Conservation (phyloP, 2,329 filamentous ascomycete species). For the Microdochium paspali region DNA sequence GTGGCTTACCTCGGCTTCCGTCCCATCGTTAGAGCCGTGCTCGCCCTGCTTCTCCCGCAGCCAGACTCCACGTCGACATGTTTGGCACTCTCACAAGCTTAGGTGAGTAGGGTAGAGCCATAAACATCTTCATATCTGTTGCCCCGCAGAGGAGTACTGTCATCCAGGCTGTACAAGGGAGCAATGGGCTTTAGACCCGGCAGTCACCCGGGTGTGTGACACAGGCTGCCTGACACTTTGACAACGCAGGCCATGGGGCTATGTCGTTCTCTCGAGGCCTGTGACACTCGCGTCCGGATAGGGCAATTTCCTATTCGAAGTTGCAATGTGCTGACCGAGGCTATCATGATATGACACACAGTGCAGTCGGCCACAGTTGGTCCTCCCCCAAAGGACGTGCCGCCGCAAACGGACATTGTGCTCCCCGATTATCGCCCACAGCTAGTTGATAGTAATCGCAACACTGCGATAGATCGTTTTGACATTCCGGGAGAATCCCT, state of each 20-base stretch:
- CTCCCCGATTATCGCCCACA: slow-evolving; percentile 34
- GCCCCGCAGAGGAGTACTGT: no score
- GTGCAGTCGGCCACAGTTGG: slow-evolving; percentile 13
- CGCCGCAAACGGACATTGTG: slow-evolving; percentile 44
- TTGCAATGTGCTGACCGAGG: neutral
- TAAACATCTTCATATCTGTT: no score
- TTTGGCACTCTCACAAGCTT: neutral
- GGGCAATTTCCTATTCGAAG: no score
- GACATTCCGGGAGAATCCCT: slow-evolving; percentile 24
- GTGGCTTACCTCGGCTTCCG: no score
- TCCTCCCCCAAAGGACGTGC: slow-evolving; percentile 37
- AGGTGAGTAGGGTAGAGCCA: neutral
- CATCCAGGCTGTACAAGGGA: no score
- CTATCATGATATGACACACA: slow-evolving; percentile 14
- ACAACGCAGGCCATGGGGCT: no score
- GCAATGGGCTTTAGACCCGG: no score
- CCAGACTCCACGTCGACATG: neutral
- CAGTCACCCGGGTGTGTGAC: no score
- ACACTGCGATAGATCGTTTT: slow-evolving; percentile 2
- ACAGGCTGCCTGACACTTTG: no score
- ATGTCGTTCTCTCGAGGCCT: no score
- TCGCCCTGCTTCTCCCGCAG: neutral
- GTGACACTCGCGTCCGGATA: no score
- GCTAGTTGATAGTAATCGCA: slow-evolving; percentile 2
- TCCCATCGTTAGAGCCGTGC: no score